phyloP scores from a whole-genome alignment of 2,329 filamentous ascomycete genomes.

The Macrophomina pseudophaseolina region DNA sequence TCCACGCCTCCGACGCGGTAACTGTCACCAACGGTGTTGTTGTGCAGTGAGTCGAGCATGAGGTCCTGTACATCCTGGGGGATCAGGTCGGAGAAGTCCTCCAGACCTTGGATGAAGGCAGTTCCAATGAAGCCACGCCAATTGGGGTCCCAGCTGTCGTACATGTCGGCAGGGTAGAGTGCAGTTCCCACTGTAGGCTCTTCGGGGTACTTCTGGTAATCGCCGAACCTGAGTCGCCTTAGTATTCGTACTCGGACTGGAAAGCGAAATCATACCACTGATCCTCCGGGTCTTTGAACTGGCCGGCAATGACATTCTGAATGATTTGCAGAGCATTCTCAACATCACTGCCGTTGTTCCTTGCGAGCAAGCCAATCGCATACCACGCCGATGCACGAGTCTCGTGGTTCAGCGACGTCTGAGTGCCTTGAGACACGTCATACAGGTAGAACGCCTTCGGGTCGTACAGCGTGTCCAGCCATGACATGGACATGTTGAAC shows the following conservation, averaged over 20 bases:
- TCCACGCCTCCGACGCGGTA: constrained; percentile 67
- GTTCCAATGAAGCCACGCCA: constrained; percentile 69
- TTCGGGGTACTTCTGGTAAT: constrained; percentile 61
- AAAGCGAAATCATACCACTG: constrained; percentile 56
- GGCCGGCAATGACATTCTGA: constrained; percentile 57
- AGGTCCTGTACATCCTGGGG: constrained; percentile 45
- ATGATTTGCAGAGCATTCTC: constrained; percentile 60
- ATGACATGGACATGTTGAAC: constrained; percentile 58
- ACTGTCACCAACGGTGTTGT: constrained; percentile 63
- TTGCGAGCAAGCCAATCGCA: constrained; percentile 61
- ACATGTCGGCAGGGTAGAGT: constrained; percentile 57
- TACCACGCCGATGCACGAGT: constrained; percentile 66
- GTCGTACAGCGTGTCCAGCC: constrained; percentile 64
- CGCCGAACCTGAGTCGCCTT: constrained; percentile 46
- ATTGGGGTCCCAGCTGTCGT: constrained; percentile 67
- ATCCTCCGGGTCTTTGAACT: constrained; percentile 57
- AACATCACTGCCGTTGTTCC: constrained; percentile 58
- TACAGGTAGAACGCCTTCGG: constrained; percentile 59
- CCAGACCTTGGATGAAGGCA: constrained; percentile 62
- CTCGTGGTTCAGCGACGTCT: constrained; percentile 57
- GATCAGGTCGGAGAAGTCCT: constrained; percentile 61
- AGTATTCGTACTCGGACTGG: neutral
- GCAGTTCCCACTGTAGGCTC: constrained; percentile 62
- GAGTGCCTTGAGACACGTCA: constrained; percentile 38
- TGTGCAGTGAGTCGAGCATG: constrained; percentile 60